These are phyloP conservation scores for Aspergillus carlsbadensis DNA, from an alignment of 495 filamentous ascomycete species.

Conservation along the genomic window DNA sequence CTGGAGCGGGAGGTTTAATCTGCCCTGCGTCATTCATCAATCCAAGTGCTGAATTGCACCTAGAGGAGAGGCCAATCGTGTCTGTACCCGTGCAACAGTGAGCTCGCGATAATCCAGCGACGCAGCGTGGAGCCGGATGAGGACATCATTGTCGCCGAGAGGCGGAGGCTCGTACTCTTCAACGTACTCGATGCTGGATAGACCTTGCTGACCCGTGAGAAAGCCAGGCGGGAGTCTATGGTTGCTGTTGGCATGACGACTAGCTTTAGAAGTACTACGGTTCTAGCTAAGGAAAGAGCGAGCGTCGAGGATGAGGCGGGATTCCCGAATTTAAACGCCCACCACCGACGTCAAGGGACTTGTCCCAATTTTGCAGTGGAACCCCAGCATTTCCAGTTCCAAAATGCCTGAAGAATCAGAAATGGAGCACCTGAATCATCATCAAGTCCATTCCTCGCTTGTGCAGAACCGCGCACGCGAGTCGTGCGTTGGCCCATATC, in stretches of 20 bases:
- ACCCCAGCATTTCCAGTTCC: too few species aligned
- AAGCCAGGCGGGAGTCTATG: conserved; percentile 18
- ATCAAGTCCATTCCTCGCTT: too few species aligned
- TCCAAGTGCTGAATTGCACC: not conserved
- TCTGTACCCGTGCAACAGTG: conserved; percentile 54
- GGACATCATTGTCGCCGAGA: conserved; percentile 59
- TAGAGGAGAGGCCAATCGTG: not conserved
- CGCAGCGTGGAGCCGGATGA: conserved; percentile 62
- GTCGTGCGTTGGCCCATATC: too few species aligned
- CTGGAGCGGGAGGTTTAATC: conserved; percentile 29
- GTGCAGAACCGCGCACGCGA: too few species aligned
- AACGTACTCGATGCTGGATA: conserved; percentile 9
- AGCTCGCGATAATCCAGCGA: conserved; percentile 75
- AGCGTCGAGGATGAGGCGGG: too few species aligned
- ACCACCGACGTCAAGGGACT: too few species aligned
- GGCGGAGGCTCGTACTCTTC: conserved; percentile 7
- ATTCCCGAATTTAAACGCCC: too few species aligned
- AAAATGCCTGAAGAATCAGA: too few species aligned
- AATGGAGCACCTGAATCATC: too few species aligned
- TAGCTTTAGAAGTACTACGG: too few species aligned
- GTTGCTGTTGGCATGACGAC: not conserved
- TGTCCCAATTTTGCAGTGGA: too few species aligned
- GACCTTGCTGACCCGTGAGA: conserved; percentile 13
- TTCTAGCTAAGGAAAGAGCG: too few species aligned
- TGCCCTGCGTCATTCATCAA: not conserved